Evolutionary conservation across 106 monocot species (phyloP), one percentile per base, ranked within the genome.

Genomic region (Dioscorea zingiberensis): DNA sequence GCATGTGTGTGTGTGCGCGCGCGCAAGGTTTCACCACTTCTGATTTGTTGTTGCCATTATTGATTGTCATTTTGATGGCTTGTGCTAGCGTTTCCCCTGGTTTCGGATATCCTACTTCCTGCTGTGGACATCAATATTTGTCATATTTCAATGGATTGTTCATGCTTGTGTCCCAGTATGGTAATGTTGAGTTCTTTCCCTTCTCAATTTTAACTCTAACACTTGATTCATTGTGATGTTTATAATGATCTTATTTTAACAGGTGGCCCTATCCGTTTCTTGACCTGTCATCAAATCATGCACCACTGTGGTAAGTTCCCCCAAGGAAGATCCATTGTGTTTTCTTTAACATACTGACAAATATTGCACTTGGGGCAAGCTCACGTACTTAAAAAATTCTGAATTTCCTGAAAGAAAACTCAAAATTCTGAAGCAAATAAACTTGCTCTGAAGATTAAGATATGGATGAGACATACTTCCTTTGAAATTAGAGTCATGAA

Each of bases 221-320:
- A 63, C 19, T 44, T 45, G 27, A 1, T 46, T 10, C 21, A 44
- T 22, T 44, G 38, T 22, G 21, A 48, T 48, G 44, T 54, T 27
- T 26, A 13, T 48, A 21, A 58, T 47, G 11, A 7, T 13, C 25
- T 23, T 64, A n/a, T 45, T 55, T 47, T 23, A 63, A 21, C 77
- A 92, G 92, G 92, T 92, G 92, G 92, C 92, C 91, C 27, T 92
- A 92, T 54, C 87, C 92, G 60, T 92, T 92, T 66, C 84, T 92
- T 24, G 87, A 92, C 21, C 67, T 92, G 70, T 74, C 87, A 21
- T 82, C 77, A 5, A 30, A 73, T 63, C 68, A 67, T 58, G 76
- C 92, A 21, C 92, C 92, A 28, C 21, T 87, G 25, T 92, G 92
- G 92, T 92, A 87, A 45, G 74, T 16, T 44, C 38, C 9, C 7